phyloP scores from a whole-genome alignment of 2,329 filamentous ascomycete species.

The Pestalotiopsis sp. region DNA sequence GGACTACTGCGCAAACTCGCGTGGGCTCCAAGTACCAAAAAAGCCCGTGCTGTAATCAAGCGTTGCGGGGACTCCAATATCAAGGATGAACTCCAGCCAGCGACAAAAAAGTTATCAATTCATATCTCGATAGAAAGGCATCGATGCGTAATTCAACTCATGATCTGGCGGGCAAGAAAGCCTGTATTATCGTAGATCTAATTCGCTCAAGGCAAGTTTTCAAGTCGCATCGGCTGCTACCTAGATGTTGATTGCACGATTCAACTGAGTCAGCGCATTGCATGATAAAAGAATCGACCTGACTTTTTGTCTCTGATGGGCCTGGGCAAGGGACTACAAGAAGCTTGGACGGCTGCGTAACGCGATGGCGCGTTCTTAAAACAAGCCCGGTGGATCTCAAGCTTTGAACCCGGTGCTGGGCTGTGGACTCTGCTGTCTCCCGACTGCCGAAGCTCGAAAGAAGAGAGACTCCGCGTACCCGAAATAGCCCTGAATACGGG shows the following conservation, averaged over 20 bases:
- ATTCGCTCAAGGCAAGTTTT: not conserved
- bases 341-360: slow-evolving; percentile 2
- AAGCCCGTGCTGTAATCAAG: not conserved
- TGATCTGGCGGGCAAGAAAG: not conserved
- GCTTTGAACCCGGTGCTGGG: not conserved
- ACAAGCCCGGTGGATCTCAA: slow-evolving; percentile 2
- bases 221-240: not conserved
- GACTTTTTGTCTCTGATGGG: not conserved
- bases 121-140: not conserved
- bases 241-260: not conserved
- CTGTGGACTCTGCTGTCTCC: not conserved
- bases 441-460: not conserved
- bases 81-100: not conserved
- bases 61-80: not conserved
- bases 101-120: not conserved
- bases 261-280: not conserved
- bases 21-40: not conserved
- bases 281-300: not conserved
- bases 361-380: slow-evolving; percentile 9
- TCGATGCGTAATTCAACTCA: not conserved
- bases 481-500: not conserved
- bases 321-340: not conserved
- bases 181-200: not conserved
- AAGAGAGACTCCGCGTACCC: not conserved
- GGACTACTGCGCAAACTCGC: not conserved